These are phyloP conservation scores for Cryphonectria japonica DNA, from an alignment of 2,329 filamentous ascomycete genomes.

Conservation along the genomic window DNA sequence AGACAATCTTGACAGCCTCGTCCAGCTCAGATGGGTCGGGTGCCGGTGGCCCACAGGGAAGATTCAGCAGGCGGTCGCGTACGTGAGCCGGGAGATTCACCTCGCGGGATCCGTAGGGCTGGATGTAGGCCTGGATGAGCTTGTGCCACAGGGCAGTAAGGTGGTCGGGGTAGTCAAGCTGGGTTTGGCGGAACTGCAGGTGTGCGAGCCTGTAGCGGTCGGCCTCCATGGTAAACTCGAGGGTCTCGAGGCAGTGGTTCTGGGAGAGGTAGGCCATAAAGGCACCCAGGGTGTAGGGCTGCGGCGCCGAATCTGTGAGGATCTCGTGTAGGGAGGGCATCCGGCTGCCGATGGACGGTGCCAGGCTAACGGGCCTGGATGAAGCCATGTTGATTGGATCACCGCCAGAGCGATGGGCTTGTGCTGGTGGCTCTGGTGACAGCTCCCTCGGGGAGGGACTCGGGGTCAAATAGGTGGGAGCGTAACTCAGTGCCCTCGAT, in stretches of 20 bases:
- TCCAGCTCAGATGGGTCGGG: constrained; percentile 77
- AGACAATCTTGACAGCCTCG: constrained; percentile 83
- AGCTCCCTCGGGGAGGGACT: constrained; percentile 46
- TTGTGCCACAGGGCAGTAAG: constrained; percentile 84
- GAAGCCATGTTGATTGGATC: constrained; percentile 49
- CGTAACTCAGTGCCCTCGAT: constrained; percentile 49
- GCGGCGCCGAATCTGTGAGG: constrained; percentile 79
- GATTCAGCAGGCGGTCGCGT: constrained; percentile 75
- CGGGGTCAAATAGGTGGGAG: constrained; percentile 48
- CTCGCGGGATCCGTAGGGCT: constrained; percentile 81
- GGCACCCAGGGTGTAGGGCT: constrained; percentile 87
- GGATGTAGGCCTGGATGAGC: constrained; percentile 86
- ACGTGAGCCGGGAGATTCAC: constrained; percentile 89
- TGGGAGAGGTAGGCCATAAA: constrained; percentile 97
- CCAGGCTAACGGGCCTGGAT: constrained; percentile 55
- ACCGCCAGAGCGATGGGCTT: constrained; percentile 47
- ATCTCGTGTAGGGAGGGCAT: constrained; percentile 83
- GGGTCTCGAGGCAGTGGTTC: constrained; percentile 93
- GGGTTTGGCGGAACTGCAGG: constrained; percentile 47
- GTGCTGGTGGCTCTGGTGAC: constrained; percentile 49
- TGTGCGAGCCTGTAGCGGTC: constrained; percentile 75
- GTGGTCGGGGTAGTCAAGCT: constrained; percentile 59
- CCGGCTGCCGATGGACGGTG: constrained; percentile 44
- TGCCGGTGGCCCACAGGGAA: constrained; percentile 63
- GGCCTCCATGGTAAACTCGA: constrained; percentile 96